Conservation (phyloP, 139 green algal genomes). For the Closterium sp. region DNA sequence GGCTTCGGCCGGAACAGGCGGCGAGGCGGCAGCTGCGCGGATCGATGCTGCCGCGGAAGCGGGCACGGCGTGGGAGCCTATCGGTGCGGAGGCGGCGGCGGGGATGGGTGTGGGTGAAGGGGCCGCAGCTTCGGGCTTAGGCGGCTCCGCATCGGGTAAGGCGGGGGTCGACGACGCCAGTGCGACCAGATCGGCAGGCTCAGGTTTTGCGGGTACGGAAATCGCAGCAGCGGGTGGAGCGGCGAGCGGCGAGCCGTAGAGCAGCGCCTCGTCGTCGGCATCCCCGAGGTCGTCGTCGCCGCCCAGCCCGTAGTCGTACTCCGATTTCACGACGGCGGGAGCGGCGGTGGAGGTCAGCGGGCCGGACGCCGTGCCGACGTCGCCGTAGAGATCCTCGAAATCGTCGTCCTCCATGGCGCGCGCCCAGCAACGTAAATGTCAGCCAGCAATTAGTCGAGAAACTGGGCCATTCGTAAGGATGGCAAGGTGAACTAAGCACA, state of each 20-base stretch:
- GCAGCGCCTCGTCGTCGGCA: neutral
- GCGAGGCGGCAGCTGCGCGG: neutral
- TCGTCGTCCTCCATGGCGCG: neutral
- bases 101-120: neutral
- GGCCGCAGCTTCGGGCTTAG: neutral
- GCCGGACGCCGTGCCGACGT: neutral
- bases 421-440: neutral
- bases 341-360: neutral
- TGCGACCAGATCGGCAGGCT: neutral
- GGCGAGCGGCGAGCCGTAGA: neutral
- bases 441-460: neutral
- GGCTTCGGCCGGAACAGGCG: neutral
- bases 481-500: no score
- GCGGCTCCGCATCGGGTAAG: neutral
- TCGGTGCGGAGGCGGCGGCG: neutral
- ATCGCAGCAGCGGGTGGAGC: neutral
- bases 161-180: neutral
- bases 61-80: neutral
- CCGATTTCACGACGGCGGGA: neutral
- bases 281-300: neutral
- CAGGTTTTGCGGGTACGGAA: neutral
- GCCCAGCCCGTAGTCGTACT: neutral
- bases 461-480: no score
- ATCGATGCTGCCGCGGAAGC: neutral
- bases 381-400: neutral